Evolutionary conservation across 768 basidiomycete species (phyloP), one percentile per base, ranked within the genome.

Genomic region (Pleurotus tuoliensis): DNA sequence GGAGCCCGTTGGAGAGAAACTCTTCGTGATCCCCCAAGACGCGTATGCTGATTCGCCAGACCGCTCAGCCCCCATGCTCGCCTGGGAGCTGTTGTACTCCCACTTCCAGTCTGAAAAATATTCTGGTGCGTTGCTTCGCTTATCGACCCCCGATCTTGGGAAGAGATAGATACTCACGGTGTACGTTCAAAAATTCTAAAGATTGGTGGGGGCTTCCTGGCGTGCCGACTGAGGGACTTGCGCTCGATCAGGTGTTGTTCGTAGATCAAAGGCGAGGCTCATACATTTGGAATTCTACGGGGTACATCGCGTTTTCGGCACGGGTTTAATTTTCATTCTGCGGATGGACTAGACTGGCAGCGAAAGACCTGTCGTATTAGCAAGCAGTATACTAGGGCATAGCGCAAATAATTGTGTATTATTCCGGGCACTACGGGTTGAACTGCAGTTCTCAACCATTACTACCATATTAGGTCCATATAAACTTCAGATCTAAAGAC

Each of bases 81-180:
- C 37, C 11, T 53, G 34, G 16, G 57, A 58, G n/a, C 11, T 34
- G 30, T 41, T 58, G n/a, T 58, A 58, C 44, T 55, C 55, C 13
- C 57, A 58, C 38, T 54, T 58, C 25, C 57, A 58, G 51, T 18
- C 22, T 11, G 57, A 58, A 27, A 58, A 58, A 41, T 58, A 45
- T 22, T 25, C 43, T 15, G 39, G 57, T 58, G 34, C 13, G 51
- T 46, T 1, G 9, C 15, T 25, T 34, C 30, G 11, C 15, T 48
- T 22, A 9, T 7, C n/a, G 22, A 48, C 5, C 47, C 47, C 13
- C 46, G 46, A 44, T 44, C 7, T 15, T 45, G 16, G 4, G 5
- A 24, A 9, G 44, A 20, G 12, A 48, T 27, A 20, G 12, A 48
- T 27, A 6, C 2, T 48, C 6, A 48, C 47, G 9, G 3, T 37